These are phyloP conservation scores for Claviceps arundinis DNA, from an alignment of 2,329 filamentous ascomycete species.

Conservation along the genomic window DNA sequence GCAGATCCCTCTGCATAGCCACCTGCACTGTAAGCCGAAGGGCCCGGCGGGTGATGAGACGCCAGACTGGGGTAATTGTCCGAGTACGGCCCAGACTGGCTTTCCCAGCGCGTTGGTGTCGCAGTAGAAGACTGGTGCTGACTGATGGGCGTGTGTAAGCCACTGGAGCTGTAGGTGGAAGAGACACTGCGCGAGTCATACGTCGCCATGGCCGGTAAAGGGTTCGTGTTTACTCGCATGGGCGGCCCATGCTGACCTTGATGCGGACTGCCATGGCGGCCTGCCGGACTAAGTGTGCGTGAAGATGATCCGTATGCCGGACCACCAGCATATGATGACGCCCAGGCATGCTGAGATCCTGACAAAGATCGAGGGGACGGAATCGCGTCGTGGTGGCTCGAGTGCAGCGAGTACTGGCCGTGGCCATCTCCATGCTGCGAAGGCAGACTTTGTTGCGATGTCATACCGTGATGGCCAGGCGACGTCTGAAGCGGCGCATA, in stretches of 20 bases:
- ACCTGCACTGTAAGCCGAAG: constrained; percentile 27
- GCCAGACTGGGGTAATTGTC: constrained; percentile 26
- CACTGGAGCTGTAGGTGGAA: constrained; percentile 24
- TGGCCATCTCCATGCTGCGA: constrained; percentile 20
- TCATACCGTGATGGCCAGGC: constrained; percentile 20
- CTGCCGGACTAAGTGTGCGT: constrained; percentile 29
- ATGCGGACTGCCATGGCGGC: constrained; percentile 23
- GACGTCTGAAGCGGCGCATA: constrained; percentile 36
- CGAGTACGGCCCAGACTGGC: constrained; percentile 23
- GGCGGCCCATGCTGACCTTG: constrained; percentile 17
- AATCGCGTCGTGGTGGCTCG: constrained; percentile 35
- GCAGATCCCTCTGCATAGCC: constrained; percentile 30
- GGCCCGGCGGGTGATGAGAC: constrained; percentile 20
- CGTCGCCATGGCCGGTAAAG: constrained; percentile 25
- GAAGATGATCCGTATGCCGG: constrained; percentile 20
- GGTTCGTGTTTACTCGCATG: constrained; percentile 23
- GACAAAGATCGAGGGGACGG: constrained; percentile 40
- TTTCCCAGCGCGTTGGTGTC: constrained; percentile 29
- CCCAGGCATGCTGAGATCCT: constrained; percentile 35
- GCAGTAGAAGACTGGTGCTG: constrained; percentile 23
- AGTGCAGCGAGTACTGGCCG: constrained; percentile 25
- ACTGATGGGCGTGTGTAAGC: constrained; percentile 26
- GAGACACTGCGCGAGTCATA: constrained; percentile 24
- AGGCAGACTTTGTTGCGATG: constrained; percentile 15
- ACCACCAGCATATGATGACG: constrained; percentile 26